Conservation (phyloP, 2,329 filamentous ascomycete species). For the Eurotiales sp. region DNA sequence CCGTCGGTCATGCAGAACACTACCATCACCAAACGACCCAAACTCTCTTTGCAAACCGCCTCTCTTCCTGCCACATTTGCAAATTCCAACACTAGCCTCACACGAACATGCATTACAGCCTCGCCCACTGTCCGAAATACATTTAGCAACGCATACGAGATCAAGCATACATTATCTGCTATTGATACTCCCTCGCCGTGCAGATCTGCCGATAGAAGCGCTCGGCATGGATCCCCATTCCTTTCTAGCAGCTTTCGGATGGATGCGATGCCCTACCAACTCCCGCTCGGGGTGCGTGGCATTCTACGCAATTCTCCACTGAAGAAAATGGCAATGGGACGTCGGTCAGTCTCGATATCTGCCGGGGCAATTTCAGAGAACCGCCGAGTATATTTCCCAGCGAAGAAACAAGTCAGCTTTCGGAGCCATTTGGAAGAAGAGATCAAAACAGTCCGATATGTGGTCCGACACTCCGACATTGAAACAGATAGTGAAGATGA, state of each 20-base stretch:
- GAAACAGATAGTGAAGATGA: constrained; percentile 22
- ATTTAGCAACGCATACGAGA: constrained; percentile 56
- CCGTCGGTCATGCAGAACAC: constrained; percentile 15
- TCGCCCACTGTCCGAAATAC: constrained; percentile 61
- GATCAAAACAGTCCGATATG: constrained; percentile 55
- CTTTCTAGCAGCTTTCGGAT: constrained; percentile 14
- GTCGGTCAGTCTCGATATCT: constrained; percentile 35
- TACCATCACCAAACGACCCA: constrained; percentile 45
- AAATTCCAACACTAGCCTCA: constrained; percentile 27
- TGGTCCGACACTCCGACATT: constrained; percentile 54
- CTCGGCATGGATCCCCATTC: constrained; percentile 30
- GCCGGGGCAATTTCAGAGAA: constrained; percentile 11
- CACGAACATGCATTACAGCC: constrained; percentile 32
- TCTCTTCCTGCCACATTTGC: constrained; percentile 50
- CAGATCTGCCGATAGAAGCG: constrained; percentile 23
- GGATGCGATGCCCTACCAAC: constrained; percentile 33
- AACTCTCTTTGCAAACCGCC: constrained; percentile 59
- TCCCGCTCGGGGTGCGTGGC: constrained; percentile 42
- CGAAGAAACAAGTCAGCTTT: constrained; percentile 57
- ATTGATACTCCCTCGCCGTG: constrained; percentile 31
- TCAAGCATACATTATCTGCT: constrained; percentile 39
- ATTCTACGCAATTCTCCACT: constrained; percentile 48
- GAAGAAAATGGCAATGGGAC: constrained; percentile 22
- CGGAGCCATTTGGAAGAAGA: constrained; percentile 55
- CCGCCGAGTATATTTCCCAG: constrained; percentile 41